Conservation (phyloP, 192 early-diverging fungal species). For the Coemansia sp. region DNA sequence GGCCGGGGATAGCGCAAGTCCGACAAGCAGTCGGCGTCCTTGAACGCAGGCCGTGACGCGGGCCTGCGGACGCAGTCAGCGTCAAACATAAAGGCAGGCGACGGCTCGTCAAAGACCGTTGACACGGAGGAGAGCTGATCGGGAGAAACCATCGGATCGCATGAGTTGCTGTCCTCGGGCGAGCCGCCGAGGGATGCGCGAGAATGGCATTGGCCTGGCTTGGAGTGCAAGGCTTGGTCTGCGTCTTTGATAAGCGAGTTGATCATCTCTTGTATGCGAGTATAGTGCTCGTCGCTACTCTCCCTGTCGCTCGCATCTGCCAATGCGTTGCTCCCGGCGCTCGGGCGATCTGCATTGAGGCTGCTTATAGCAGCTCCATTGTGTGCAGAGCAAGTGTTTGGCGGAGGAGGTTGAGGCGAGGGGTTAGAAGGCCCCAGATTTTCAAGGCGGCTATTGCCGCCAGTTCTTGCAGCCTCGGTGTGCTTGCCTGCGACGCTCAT, state of each 20-base stretch:
- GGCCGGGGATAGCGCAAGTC: neutral
- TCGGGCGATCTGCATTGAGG: neutral
- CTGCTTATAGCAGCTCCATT: neutral
- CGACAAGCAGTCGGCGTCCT: neutral
- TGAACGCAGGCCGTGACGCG: neutral
- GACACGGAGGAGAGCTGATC: constrained; percentile 23
- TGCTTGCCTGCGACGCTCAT: constrained; percentile 15
- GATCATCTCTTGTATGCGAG: constrained; percentile 54
- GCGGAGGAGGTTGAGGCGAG: neutral
- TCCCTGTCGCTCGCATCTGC: constrained; percentile 9
- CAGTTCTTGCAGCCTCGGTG: neutral
- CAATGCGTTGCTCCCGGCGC: neutral
- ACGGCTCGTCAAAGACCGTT: constrained; percentile 29
- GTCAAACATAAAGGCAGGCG: constrained; percentile 3
- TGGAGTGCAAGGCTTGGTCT: constrained; percentile 38
- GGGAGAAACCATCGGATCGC: constrained; percentile 3
- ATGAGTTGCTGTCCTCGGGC: neutral
- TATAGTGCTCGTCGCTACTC: constrained; percentile 41
- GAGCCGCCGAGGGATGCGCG: constrained; percentile 6
- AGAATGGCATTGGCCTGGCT: constrained; percentile 12
- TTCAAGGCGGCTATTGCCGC: neutral
- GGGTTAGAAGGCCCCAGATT: neutral
- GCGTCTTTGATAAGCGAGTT: constrained; percentile 54
- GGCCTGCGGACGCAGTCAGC: neutral
- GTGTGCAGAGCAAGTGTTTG: neutral